Percentiles rank a stretch among this genome's conserved stretches.
Evolutionary conservation across 306 rosid genomes (phyloP).

Genomic region (Rosa lucieae): DNA sequence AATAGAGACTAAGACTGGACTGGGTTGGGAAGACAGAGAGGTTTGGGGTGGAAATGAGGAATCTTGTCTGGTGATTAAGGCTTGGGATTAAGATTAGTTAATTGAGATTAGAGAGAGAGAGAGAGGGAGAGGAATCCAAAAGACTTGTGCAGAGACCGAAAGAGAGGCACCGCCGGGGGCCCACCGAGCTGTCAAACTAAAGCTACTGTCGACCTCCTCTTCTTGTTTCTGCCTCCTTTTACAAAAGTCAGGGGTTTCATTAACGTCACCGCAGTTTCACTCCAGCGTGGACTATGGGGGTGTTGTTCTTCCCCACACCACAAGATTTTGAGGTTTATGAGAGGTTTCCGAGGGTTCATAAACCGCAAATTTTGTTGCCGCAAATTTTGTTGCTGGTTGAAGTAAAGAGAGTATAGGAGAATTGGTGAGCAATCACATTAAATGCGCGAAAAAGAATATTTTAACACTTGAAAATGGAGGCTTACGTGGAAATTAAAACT

Average conservation of each 20-base stretch:
- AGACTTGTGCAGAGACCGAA: background rate
- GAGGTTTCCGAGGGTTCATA: no score
- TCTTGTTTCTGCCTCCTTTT: background rate
- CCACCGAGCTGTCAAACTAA: background rate
- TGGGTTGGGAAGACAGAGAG: background rate
- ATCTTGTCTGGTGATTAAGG: constrained; percentile 4
- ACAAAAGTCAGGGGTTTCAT: background rate
- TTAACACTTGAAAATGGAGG: no score
- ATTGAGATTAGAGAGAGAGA: background rate
- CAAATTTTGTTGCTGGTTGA: no score
- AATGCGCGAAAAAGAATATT: no score
- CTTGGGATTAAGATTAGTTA: background rate
- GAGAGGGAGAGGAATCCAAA: background rate
- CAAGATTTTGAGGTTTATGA: no score
- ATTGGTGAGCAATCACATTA: no score
- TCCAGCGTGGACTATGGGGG: background rate
- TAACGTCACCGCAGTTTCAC: background rate
- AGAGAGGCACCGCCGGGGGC: background rate
- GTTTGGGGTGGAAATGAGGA: background rate
- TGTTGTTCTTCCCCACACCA: no score
- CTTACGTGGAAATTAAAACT: no score
- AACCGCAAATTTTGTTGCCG: no score
- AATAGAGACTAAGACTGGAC: no score
- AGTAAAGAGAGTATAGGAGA: no score
- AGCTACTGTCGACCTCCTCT: background rate